Evolutionary conservation across 2,329 filamentous ascomycete genomes (phyloP).

Genomic region (Monosporascus sp.): DNA sequence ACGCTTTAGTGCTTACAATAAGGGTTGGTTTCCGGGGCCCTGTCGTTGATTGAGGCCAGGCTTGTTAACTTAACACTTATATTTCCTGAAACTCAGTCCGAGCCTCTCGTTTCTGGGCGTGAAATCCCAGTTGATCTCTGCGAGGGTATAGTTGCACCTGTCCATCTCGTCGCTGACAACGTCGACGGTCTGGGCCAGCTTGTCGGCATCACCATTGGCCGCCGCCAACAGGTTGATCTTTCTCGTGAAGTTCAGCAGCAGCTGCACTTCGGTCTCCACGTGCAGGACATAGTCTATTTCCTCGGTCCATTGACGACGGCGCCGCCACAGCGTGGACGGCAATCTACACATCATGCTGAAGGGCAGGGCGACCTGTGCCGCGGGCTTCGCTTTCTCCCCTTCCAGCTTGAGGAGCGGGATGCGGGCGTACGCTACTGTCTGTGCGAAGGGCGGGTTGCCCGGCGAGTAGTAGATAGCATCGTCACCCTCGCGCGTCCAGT

Average conservation of each 20-base stretch:
- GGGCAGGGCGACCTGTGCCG: conserved; percentile 11
- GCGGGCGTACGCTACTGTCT: conserved; percentile 3
- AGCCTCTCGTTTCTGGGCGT: too few relatives aligned
- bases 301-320: not conserved
- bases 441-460: conserved; percentile 8
- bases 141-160: too few relatives aligned
- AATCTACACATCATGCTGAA: not conserved
- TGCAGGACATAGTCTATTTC: not conserved
- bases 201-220: too few relatives aligned
- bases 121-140: too few relatives aligned
- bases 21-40: too few relatives aligned
- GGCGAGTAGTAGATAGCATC: not conserved
- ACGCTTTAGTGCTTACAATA: too few relatives aligned
- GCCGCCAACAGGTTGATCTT: not conserved
- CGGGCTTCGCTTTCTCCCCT: conserved; percentile 24
- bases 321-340: not conserved
- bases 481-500: not conserved
- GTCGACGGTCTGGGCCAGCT: too few relatives aligned
- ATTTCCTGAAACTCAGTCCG: too few relatives aligned
- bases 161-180: too few relatives aligned
- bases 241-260: not conserved
- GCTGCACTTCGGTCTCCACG: not conserved
- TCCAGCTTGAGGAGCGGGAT: conserved; percentile 30
- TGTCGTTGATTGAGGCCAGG: too few relatives aligned
- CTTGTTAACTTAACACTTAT: too few relatives aligned